Conservation (phyloP, 768 basidiomycete genomes). For the Mycena belliarum region DNA sequence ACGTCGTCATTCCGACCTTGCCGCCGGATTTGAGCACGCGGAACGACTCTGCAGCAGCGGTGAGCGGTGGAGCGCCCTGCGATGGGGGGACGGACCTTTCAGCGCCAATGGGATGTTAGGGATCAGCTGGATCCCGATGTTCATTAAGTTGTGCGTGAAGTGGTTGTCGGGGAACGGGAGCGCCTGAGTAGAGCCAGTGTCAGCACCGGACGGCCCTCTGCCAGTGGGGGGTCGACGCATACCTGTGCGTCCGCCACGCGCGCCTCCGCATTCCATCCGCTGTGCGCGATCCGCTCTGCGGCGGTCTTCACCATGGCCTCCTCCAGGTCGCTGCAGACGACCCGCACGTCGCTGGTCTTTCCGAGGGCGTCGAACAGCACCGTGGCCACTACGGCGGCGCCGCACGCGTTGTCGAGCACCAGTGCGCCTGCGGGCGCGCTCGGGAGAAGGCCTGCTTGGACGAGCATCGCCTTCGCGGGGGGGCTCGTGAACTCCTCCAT, state of each 20-base stretch:
- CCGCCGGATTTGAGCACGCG: conserved; percentile 8
- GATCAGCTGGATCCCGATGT: conserved; percentile 12
- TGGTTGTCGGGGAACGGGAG: conserved; percentile 9
- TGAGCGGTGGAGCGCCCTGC: not conserved
- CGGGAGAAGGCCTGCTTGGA: conserved; percentile 9
- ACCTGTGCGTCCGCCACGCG: conserved; percentile 13
- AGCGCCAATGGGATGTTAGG: not conserved
- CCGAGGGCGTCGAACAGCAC: conserved; percentile 1
- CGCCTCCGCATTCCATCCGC: conserved; percentile 16
- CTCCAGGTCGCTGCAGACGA: conserved; percentile 7
- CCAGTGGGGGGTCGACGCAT: not conserved
- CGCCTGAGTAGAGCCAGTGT: no score
- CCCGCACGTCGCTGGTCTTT: not conserved
- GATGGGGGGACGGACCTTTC: conserved; percentile 7
- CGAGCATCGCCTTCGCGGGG: conserved; percentile 1
- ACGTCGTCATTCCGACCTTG: not conserved
- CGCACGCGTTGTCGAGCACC: conserved; percentile 16
- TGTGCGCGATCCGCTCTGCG: not conserved
- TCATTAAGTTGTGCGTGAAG: conserved; percentile 17
- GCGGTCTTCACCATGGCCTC: conserved; percentile 2
- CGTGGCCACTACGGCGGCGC: not conserved
- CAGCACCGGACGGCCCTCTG: no score
- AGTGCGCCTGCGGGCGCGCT: conserved; percentile 1
- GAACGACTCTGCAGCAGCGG: conserved; percentile 15
- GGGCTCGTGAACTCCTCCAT: conserved; percentile 15